Percentiles rank a stretch among this genome's conserved stretches.
Conservation (phyloP, 2,329 filamentous ascomycete genomes). For the Aureobasidium sp. region DNA sequence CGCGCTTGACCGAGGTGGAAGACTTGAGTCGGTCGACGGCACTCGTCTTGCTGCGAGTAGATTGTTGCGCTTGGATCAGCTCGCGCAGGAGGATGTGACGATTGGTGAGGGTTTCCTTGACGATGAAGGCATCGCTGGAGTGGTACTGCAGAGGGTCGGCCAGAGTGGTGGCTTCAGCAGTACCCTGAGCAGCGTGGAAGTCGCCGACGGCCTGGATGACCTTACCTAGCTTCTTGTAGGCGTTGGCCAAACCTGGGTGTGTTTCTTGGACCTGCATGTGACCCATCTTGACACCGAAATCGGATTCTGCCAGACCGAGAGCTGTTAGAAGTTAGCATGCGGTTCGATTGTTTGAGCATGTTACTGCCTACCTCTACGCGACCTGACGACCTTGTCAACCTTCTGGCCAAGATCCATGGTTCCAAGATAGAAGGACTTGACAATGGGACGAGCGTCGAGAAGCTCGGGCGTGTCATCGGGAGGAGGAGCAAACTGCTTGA, state of each 20-base stretch:
- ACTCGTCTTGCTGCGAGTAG: constrained; percentile 69
- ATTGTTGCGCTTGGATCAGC: constrained; percentile 81
- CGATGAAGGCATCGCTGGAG: constrained; percentile 90
- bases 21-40: constrained; percentile 84
- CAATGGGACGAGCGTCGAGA: constrained; percentile 76
- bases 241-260: constrained; percentile 76
- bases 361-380: constrained; percentile 62
- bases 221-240: constrained; percentile 91
- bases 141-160: constrained; percentile 92
- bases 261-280: constrained; percentile 84
- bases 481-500: constrained; percentile 97
- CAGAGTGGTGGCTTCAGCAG: constrained; percentile 88
- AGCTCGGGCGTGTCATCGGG: constrained; percentile 96
- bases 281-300: constrained; percentile 84
- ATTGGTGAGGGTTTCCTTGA: constrained; percentile 96
- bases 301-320: constrained; percentile 81
- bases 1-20: constrained; percentile 74
- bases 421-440: constrained; percentile 92
- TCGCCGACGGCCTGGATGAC: constrained; percentile 89
- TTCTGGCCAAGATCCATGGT: constrained; percentile 98
- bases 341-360: constrained; percentile 13
- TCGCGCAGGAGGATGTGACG: constrained; percentile 93
- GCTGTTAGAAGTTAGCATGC: constrained; percentile 46
- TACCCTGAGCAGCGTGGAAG: constrained; percentile 92
- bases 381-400: constrained; percentile 87